Percentiles rank a stretch among this genome's conserved stretches.
phyloP scores from a whole-genome alignment of 148 eudicot genomes.

The Salicornia ramosissima region DNA sequence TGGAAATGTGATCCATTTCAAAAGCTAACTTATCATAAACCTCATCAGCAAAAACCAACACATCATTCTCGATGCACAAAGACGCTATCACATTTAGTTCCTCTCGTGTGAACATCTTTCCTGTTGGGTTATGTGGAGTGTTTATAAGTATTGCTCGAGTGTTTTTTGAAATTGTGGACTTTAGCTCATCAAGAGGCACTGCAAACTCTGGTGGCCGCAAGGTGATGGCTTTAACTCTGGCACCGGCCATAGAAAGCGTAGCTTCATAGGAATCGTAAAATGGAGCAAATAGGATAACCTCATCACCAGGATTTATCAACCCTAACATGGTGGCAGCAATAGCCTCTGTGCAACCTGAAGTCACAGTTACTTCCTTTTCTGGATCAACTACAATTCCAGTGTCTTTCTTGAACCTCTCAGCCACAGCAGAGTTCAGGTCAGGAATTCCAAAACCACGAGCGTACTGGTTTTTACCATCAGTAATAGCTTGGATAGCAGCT shows the following conservation, averaged over 20 bases:
- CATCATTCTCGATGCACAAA: constrained; percentile 77
- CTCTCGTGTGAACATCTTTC: constrained; percentile 83
- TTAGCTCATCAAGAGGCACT: constrained; percentile 75
- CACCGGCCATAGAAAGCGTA: constrained; percentile 98
- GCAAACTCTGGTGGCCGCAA: constrained; percentile 77
- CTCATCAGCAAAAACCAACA: constrained; percentile 85
- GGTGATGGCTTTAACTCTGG: constrained; percentile 66
- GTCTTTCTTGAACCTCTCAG: constrained; percentile 78
- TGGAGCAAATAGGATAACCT: constrained; percentile 91
- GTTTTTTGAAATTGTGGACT: constrained; percentile 51
- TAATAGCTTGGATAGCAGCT: constrained; percentile 88
- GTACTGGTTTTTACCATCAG: constrained; percentile 84
- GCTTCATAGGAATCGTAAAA: constrained; percentile 97
- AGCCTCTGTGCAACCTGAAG: constrained; percentile 99
- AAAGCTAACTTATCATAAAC: constrained; percentile 93
- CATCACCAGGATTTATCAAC: constrained; percentile 89
- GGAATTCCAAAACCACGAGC: constrained; percentile 96
- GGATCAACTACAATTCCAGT: constrained; percentile 77
- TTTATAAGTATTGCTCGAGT: constrained; percentile 89
- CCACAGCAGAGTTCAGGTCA: constrained; percentile 81
- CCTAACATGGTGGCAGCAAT: constrained; percentile 95
- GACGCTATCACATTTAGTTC: constrained; percentile 80
- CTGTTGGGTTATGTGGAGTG: constrained; percentile 96
- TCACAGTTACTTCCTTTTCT: constrained; percentile 92
- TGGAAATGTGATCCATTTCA: constrained; percentile 94